phyloP scores from a whole-genome alignment of 306 rosid species.

The Castanopsis chinensis region DNA sequence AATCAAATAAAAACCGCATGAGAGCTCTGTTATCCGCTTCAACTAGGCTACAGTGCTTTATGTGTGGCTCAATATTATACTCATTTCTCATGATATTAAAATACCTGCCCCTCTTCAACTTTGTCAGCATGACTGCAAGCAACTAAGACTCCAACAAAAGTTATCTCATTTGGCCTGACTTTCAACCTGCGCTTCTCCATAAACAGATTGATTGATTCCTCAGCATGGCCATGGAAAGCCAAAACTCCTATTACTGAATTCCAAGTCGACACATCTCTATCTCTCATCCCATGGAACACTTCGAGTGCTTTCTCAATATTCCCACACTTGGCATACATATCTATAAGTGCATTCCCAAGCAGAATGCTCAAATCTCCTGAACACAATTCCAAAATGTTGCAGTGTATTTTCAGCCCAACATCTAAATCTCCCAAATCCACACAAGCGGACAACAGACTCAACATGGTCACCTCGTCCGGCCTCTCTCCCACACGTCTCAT shows the following conservation, averaged over 20 bases:
- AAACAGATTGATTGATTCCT: conserved; percentile 57
- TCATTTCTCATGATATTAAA: conserved; percentile 56
- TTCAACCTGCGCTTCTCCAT: conserved; percentile 54
- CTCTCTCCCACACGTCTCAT: conserved; percentile 51
- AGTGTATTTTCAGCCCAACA: conserved; percentile 54
- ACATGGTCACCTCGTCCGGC: conserved; percentile 76
- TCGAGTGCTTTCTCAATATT: conserved; percentile 50
- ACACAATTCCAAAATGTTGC: conserved; percentile 42
- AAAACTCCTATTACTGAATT: conserved; percentile 67
- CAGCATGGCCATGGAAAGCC: conserved; percentile 78
- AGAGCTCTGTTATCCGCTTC: conserved; percentile 46
- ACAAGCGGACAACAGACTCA: conserved; percentile 70
- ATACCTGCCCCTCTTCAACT: conserved; percentile 62
- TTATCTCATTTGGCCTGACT: conserved; percentile 60
- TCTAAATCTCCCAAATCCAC: conserved; percentile 70
- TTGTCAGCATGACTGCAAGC: conserved; percentile 95
- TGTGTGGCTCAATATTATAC: conserved; percentile 54
- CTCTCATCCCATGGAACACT: conserved; percentile 54
- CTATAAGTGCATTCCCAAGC: conserved; percentile 63
- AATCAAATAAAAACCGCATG: conserved; percentile 41
- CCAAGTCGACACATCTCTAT: conserved; percentile 71
- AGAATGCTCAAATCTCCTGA: conserved; percentile 45
- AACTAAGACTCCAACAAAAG: conserved; percentile 69
- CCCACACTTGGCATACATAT: conserved; percentile 90
- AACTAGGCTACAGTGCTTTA: conserved; percentile 62